These are phyloP conservation scores for Mycosphaerella arachidis DNA, from an alignment of 2,329 filamentous ascomycete species.

Conservation along the genomic window DNA sequence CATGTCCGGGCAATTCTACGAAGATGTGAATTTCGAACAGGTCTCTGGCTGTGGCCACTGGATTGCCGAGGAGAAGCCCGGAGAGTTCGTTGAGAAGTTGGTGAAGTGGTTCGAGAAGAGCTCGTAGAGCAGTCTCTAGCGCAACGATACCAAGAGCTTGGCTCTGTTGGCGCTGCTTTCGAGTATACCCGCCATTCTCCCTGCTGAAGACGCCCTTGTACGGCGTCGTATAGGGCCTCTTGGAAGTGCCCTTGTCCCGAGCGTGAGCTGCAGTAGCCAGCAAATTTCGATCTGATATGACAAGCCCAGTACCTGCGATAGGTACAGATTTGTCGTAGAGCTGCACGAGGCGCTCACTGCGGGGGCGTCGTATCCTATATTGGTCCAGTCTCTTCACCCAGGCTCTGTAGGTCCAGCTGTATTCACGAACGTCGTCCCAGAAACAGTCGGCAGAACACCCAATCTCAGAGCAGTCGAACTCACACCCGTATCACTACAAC, in stretches of 20 bases:
- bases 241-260: too few species aligned
- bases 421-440: not conserved
- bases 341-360: too few species aligned
- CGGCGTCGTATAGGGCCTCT: too few species aligned
- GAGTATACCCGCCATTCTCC: too few species aligned
- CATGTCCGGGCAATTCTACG: slow-evolving; percentile 30
- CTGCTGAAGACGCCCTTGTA: too few species aligned
- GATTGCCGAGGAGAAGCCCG: slow-evolving; percentile 39
- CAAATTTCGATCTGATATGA: too few species aligned
- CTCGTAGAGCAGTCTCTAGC: not conserved
- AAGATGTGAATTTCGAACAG: slow-evolving; percentile 22
- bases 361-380: too few species aligned
- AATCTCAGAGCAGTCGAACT: not conserved
- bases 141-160: not conserved
- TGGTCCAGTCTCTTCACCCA: not conserved
- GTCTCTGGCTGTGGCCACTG: slow-evolving; percentile 35
- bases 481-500: not conserved
- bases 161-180: too few species aligned
- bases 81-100: slow-evolving; percentile 34
- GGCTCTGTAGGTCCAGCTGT: not conserved
- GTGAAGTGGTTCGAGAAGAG: slow-evolving; percentile 29
- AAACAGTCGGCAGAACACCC: not conserved
- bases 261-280: too few species aligned
- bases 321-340: too few species aligned
- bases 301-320: too few species aligned